Conservation (phyloP, 371 early-diverging fungal species). For the Blakeslea trispora region DNA sequence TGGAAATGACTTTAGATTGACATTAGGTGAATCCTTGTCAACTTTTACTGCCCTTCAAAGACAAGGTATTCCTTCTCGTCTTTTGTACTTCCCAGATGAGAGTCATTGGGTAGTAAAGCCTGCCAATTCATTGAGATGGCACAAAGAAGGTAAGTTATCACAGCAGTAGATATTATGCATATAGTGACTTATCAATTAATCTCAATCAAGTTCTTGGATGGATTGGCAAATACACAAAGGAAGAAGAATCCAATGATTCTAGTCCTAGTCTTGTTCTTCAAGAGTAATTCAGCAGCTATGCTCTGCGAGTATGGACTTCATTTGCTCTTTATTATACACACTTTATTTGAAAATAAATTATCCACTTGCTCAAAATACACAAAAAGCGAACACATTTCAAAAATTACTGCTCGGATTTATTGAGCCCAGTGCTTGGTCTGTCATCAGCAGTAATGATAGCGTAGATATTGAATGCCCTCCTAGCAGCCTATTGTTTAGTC, state of each 20-base stretch:
- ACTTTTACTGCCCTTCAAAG: conserved; percentile 83
- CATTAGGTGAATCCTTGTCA: conserved; percentile 70
- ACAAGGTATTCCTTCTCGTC: conserved; percentile 67
- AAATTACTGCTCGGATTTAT: too few relatives aligned
- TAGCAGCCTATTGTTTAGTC: too few relatives aligned
- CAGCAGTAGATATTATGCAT: background rate
- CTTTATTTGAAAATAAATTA: too few relatives aligned
- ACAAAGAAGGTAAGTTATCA: conserved; percentile 55
- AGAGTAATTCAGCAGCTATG: background rate
- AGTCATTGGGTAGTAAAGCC: conserved; percentile 79
- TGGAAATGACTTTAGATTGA: conserved; percentile 68
- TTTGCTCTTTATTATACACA: too few relatives aligned
- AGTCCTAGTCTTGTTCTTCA: conserved; percentile 3
- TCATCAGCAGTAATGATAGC: too few relatives aligned
- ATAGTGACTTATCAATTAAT: background rate
- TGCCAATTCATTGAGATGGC: conserved; percentile 78
- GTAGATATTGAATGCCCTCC: too few relatives aligned
- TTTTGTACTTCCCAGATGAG: conserved; percentile 85
- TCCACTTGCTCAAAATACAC: too few relatives aligned
- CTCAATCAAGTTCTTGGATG: conserved; percentile 47
- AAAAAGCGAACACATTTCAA: too few relatives aligned
- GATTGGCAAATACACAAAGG: conserved; percentile 60
- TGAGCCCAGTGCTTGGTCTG: too few relatives aligned
- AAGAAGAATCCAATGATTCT: background rate
- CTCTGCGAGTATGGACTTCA: too few relatives aligned